phyloP scores from a whole-genome alignment of 768 basidiomycete species.

The Boletus pseudo-olivaceus region DNA sequence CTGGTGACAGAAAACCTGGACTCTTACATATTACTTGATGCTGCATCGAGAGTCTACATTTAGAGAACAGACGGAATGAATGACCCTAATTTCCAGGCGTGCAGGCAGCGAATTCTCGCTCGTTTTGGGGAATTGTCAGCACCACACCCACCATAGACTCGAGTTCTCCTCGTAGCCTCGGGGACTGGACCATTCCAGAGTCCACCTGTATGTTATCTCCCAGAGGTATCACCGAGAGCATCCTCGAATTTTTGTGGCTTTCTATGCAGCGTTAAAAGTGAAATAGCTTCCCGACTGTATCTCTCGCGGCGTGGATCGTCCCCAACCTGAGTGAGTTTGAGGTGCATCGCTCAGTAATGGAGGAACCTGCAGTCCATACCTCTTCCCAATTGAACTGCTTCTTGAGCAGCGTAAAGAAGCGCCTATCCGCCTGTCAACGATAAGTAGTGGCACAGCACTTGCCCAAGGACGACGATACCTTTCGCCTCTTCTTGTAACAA shows the following conservation, averaged over 20 bases:
- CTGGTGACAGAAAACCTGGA: background rate
- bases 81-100: background rate
- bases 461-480: constrained; percentile 45
- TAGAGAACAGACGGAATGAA: constrained; percentile 5
- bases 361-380: constrained; percentile 34
- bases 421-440: constrained; percentile 69
- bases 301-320: constrained; percentile 59
- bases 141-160: background rate
- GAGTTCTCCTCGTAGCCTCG: background rate
- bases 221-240: background rate
- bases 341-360: background rate
- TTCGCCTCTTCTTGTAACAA: constrained; percentile 92
- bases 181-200: background rate
- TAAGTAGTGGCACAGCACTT: background rate
- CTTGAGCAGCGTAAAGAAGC: constrained; percentile 77
- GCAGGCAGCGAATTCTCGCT: background rate
- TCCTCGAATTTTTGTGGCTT: constrained; percentile 6
- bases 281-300: constrained; percentile 66
- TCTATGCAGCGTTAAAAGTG: constrained; percentile 44
- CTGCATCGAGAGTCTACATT: constrained; percentile 5
- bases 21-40: background rate
- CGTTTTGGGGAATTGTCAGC: background rate
- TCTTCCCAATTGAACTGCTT: constrained; percentile 74
- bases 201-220: background rate
- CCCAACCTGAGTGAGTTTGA: constrained; percentile 40